Percentiles rank a stretch among this genome's conserved stretches.
Conservation (phyloP, 148 eudicot species). For the Heliamphora exappendiculata region DNA sequence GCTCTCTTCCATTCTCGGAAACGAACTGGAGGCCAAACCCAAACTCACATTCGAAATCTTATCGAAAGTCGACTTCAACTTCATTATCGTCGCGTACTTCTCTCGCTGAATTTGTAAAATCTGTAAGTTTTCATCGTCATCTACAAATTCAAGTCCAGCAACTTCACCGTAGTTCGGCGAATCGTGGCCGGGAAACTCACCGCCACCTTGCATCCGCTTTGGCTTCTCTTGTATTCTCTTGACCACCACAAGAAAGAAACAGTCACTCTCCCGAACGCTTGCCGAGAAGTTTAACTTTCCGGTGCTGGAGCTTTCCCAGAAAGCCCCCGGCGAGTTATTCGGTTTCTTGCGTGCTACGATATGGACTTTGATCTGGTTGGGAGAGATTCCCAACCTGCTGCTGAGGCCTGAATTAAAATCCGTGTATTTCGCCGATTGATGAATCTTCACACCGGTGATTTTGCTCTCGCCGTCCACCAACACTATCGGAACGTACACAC, state of each 20-base stretch:
- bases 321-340: conserved; percentile 14
- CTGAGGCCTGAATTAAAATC: conserved; percentile 41
- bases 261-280: conserved; percentile 10
- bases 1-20: conserved; percentile 2
- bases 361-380: conserved; percentile 62
- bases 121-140: conserved; percentile 16
- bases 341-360: conserved; percentile 27
- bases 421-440: conserved; percentile 43
- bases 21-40: too few species aligned
- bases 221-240: conserved; percentile 43
- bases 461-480: conserved; percentile 73
- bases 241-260: conserved; percentile 43
- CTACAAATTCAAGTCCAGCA: conserved; percentile 1
- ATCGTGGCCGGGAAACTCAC: conserved; percentile 10
- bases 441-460: conserved; percentile 30
- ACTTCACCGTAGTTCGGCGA: neutral
- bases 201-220: conserved; percentile 6
- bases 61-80: conserved; percentile 19
- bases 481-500: conserved; percentile 31
- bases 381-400: conserved; percentile 53
- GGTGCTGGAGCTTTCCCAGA: conserved; percentile 52
- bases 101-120: conserved; percentile 29
- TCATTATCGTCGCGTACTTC: conserved; percentile 23
- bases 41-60: conserved; percentile 17
- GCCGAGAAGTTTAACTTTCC: conserved; percentile 43